Conservation (phyloP, 495 filamentous ascomycete species). For the Hyaloscypha finlandica region DNA sequence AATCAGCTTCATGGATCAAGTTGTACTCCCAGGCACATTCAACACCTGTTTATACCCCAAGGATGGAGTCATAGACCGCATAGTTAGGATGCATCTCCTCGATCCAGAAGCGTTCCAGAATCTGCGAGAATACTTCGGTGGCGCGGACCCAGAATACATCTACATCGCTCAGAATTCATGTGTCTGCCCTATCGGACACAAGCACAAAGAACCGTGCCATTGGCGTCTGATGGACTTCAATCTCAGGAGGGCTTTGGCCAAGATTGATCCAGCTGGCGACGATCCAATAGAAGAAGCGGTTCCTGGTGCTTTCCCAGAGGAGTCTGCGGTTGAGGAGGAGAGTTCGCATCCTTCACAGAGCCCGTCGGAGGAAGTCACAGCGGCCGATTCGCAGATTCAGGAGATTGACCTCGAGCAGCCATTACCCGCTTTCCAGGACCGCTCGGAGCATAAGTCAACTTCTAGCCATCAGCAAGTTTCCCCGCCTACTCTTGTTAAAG, state of each 20-base stretch:
- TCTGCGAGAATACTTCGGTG: not conserved
- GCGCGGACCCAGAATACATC: not conserved
- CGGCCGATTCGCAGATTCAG: not conserved
- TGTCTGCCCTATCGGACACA: not conserved
- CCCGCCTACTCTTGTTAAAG: not conserved
- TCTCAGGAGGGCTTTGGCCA: too few species aligned
- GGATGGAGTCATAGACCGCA: not conserved
- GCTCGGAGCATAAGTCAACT: not conserved
- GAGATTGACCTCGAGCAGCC: not conserved
- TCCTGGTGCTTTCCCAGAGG: not conserved
- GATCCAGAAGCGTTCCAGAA: not conserved
- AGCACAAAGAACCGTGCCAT: not conserved
- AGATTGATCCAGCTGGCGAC: not conserved
- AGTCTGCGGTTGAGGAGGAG: not conserved
- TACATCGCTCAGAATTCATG: not conserved
- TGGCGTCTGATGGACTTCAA: too few species aligned
- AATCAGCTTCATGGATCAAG: not conserved
- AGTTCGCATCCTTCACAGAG: not conserved
- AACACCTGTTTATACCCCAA: not conserved
- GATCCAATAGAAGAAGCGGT: not conserved
- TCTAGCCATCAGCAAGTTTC: not conserved
- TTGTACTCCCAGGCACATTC: not conserved
- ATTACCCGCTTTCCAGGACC: not conserved
- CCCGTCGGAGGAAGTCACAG: not conserved
- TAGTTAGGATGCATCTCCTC: not conserved